Conservation (phyloP, 2,329 filamentous ascomycete genomes). For the Fusarium circinatum region DNA sequence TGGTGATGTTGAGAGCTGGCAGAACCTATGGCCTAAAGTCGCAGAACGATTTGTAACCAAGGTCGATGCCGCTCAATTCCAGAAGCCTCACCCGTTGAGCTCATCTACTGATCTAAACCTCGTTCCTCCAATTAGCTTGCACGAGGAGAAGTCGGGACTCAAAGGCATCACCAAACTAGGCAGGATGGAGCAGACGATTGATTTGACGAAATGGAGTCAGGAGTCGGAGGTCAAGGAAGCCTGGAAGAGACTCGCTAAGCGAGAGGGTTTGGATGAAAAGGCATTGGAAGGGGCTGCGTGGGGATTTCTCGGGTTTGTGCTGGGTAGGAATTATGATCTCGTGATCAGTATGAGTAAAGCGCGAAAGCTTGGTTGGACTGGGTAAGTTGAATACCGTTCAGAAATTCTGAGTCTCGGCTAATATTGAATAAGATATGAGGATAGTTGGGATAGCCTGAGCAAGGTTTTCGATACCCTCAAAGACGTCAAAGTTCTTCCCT, state of each 20-base stretch:
- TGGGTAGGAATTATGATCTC: slow-evolving; percentile 7
- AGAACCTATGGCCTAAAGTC: slow-evolving; percentile 2
- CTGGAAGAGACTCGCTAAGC: not conserved
- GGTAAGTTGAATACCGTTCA: not conserved
- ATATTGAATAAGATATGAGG: not conserved
- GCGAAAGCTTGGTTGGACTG: not conserved
- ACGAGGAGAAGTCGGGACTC: not conserved
- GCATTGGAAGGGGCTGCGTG: slow-evolving; percentile 3
- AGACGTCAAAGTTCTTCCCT: not conserved
- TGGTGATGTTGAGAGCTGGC: slow-evolving; percentile 10
- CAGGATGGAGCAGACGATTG: not conserved
- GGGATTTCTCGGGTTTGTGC: slow-evolving; percentile 3
- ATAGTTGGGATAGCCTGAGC: not conserved
- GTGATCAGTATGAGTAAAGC: slow-evolving; percentile 9
- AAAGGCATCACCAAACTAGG: not conserved
- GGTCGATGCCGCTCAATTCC: not conserved
- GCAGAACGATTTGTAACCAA: not conserved
- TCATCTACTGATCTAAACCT: not conserved
- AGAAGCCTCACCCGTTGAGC: not conserved
- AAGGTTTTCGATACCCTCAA: not conserved
- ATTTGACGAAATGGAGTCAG: slow-evolving; percentile 3
- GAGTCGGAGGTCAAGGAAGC: not conserved
- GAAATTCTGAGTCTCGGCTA: accelerated
- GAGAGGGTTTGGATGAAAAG: slow-evolving; percentile 1
- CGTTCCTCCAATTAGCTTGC: not conserved